These are phyloP conservation scores for Acarospora socialis DNA, from an alignment of 2,329 filamentous ascomycete genomes.

Conservation along the genomic window DNA sequence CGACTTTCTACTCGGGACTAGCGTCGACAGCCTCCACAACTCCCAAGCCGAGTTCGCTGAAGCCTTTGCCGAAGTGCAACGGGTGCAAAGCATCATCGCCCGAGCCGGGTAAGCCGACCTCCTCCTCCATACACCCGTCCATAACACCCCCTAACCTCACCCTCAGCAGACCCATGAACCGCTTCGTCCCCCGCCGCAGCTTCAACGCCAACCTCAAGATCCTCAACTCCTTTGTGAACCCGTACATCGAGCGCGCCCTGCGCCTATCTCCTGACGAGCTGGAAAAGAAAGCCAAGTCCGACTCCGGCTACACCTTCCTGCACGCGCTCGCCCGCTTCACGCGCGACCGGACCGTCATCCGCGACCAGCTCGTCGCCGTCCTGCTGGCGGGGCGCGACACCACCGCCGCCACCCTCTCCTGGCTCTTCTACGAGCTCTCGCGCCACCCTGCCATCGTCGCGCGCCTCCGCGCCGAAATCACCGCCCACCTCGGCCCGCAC, in stretches of 20 bases:
- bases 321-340: slow-evolving; percentile 65
- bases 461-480: slow-evolving; percentile 23
- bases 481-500: slow-evolving; percentile 11
- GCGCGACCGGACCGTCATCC: slow-evolving; percentile 40
- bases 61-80: slow-evolving; percentile 59
- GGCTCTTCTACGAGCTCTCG: slow-evolving; percentile 34
- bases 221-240: slow-evolving; percentile 56
- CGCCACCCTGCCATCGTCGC: slow-evolving; percentile 24
- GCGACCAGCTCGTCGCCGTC: slow-evolving; percentile 62
- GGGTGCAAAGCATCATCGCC: slow-evolving; percentile 47
- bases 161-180: slow-evolving; percentile 37
- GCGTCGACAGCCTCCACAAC: slow-evolving; percentile 45
- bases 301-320: slow-evolving; percentile 56
- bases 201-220: slow-evolving; percentile 47
- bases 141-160: not conserved
- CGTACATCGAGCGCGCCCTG: slow-evolving; percentile 60
- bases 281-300: slow-evolving; percentile 50
- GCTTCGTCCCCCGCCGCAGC: slow-evolving; percentile 42
- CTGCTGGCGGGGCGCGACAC: slow-evolving; percentile 54
- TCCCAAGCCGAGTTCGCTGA: slow-evolving; percentile 53
- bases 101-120: slow-evolving; percentile 3
- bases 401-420: slow-evolving; percentile 33
- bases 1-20: slow-evolving; percentile 63
- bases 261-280: slow-evolving; percentile 52
- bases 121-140: not conserved